phyloP scores from a whole-genome alignment of 139 green algal genomes.

The Haematococcus lacustris region DNA sequence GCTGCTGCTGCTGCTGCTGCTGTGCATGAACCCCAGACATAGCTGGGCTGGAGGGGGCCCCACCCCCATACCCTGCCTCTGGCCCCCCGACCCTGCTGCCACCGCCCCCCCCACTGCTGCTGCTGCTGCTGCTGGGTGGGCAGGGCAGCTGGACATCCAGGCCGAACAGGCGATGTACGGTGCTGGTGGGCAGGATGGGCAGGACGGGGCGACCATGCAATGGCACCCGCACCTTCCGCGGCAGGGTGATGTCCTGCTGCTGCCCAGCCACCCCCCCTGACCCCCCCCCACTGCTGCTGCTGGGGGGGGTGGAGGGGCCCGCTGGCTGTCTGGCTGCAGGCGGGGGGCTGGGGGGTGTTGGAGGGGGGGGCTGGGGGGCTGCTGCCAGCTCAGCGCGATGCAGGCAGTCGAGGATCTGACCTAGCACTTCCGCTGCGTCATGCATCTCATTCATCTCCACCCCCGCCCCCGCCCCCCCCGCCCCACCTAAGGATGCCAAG shows the following conservation, averaged over 20 bases:
- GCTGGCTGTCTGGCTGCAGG: too few species aligned
- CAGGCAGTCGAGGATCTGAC: slow-evolving; percentile 55
- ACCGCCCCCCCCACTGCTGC: slow-evolving; percentile 6
- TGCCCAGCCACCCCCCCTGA: too few species aligned
- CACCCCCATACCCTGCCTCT: not conserved
- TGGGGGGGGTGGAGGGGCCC: not conserved
- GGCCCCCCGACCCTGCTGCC: not conserved
- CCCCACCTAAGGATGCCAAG: slow-evolving; percentile 44
- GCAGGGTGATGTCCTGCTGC: slow-evolving; percentile 5
- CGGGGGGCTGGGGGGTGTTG: slow-evolving; percentile 56
- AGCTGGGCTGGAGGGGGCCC: too few species aligned
- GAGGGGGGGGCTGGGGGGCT: not conserved
- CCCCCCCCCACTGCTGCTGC: too few species aligned
- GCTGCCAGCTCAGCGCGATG: slow-evolving; percentile 43
- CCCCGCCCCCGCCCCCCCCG: slow-evolving; percentile 7
- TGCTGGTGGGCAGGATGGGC: slow-evolving; percentile 4
- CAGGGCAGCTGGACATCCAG: slow-evolving; percentile 48
- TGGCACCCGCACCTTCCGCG: not conserved
- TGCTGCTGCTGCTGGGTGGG: slow-evolving; percentile 17
- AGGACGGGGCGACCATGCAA: not conserved
- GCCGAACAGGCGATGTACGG: slow-evolving; percentile 58
- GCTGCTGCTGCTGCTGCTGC: slow-evolving; percentile 13
- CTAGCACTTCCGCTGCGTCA: slow-evolving; percentile 71
- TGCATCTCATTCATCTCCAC: slow-evolving; percentile 70
- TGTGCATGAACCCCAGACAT: not conserved